phyloP scores from a whole-genome alignment of 257 asterid genomes.

The Solanum chilense region DNA sequence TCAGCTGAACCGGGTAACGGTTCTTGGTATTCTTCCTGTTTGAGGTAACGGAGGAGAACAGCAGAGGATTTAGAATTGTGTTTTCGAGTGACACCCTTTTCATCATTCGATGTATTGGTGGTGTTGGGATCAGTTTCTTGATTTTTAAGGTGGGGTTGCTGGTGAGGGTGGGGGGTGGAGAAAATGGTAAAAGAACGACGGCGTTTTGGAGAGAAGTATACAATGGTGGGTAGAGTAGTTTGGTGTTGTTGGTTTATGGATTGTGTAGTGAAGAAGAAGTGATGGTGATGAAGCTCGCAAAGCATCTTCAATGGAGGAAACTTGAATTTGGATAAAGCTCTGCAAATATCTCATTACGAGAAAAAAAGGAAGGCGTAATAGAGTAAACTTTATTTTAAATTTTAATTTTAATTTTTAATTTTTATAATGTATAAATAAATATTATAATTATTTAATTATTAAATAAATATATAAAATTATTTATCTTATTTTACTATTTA shows the following conservation, averaged over 20 bases:
- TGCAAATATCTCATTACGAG: not conserved
- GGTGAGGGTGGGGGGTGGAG: conserved; percentile 24
- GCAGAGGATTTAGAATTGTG: conserved; percentile 73
- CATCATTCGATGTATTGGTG: not conserved
- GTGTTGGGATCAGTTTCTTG: conserved; percentile 15
- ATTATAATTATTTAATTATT: too few relatives aligned
- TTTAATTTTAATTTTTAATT: rapidly evolving
- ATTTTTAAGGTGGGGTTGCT: conserved; percentile 8
- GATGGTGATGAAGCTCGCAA: conserved; percentile 34
- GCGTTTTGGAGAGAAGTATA: conserved; percentile 18
- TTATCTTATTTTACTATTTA: not conserved
- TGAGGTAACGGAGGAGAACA: conserved; percentile 55
- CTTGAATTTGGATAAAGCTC: conserved; percentile 12
- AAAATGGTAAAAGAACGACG: conserved; percentile 5
- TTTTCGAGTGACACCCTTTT: conserved; percentile 26
- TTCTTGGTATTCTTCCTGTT: conserved; percentile 8
- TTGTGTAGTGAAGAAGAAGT: conserved; percentile 3
- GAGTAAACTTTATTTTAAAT: too few relatives aligned
- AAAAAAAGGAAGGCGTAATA: too few relatives aligned
- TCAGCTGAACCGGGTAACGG: not conserved
- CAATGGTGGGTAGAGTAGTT: conserved; percentile 14
- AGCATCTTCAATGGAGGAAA: conserved; percentile 26
- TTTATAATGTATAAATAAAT: too few relatives aligned
- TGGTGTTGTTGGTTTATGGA: not conserved
- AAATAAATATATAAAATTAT: too few relatives aligned